These are phyloP conservation scores for Barnettozyma sucrosica DNA, from an alignment of 805 yeast species.

Conservation along the genomic window DNA sequence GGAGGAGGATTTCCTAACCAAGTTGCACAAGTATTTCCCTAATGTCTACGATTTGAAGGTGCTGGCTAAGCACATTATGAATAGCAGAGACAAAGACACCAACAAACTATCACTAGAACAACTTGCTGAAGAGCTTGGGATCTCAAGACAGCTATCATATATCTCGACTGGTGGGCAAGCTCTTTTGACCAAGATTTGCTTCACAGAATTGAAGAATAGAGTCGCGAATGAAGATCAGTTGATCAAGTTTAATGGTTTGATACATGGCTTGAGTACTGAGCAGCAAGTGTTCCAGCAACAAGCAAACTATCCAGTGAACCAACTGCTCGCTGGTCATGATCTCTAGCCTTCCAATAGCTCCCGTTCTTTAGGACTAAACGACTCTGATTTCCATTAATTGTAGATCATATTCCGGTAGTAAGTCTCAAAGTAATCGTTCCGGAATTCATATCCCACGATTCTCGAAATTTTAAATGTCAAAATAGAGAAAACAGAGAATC, in stretches of 20 bases:
- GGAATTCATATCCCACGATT: neutral
- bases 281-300: conserved; percentile 6
- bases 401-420: neutral
- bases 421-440: no score
- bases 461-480: neutral
- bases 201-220: conserved; percentile 43
- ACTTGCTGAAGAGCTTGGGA: conserved; percentile 64
- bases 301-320: neutral
- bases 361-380: neutral
- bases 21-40: conserved; percentile 72
- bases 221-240: conserved; percentile 24
- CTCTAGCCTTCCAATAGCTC: neutral
- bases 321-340: conserved; percentile 1
- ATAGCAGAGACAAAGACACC: conserved; percentile 13
- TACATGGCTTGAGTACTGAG: conserved; percentile 44
- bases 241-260: conserved; percentile 40
- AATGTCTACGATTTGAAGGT: conserved; percentile 76
- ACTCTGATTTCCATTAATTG: neutral
- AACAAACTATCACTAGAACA: conserved; percentile 41
- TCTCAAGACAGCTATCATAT: conserved; percentile 51
- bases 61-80: conserved; percentile 27
- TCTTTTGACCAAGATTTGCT: conserved; percentile 57
- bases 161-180: conserved; percentile 60
- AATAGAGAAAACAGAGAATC: neutral
- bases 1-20: conserved; percentile 69